phyloP scores from a whole-genome alignment of 1,284 basidiomycete genomes.

The Abortiporus biennis region DNA sequence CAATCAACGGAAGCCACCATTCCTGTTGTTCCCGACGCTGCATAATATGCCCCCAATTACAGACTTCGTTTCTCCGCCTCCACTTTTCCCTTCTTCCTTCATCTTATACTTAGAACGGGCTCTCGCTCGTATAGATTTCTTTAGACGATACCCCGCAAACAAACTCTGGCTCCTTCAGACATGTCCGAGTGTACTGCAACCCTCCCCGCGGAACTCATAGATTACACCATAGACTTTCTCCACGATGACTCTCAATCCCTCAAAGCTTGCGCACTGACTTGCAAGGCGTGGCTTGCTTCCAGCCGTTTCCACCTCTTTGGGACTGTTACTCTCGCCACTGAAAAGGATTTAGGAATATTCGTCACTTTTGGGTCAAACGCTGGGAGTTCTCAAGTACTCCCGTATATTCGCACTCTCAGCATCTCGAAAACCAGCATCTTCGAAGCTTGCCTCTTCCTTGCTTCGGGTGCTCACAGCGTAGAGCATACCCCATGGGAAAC shows the following conservation, averaged over 20 bases:
- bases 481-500: conserved; percentile 5
- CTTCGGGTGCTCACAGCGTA: background rate
- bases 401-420: conserved; percentile 4
- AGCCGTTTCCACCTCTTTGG: conserved; percentile 21
- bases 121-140: background rate
- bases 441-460: background rate
- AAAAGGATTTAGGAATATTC: conserved; percentile 2
- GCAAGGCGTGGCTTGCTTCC: conserved; percentile 22
- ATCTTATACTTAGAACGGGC: background rate
- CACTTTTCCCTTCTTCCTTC: background rate
- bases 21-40: background rate
- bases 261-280: conserved; percentile 21
- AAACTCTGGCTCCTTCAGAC: background rate
- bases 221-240: conserved; percentile 21
- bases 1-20: background rate
- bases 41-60: background rate
- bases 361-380: background rate
- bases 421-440: conserved; percentile 1
- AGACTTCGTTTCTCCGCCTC: background rate
- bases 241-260: conserved; percentile 19
- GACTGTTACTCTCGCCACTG: background rate
- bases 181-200: background rate
- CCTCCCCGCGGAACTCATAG: conserved; percentile 20
- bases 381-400: background rate
- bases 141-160: background rate